phyloP scores from a whole-genome alignment of 768 basidiomycete species.

The Boletus rubropictus region DNA sequence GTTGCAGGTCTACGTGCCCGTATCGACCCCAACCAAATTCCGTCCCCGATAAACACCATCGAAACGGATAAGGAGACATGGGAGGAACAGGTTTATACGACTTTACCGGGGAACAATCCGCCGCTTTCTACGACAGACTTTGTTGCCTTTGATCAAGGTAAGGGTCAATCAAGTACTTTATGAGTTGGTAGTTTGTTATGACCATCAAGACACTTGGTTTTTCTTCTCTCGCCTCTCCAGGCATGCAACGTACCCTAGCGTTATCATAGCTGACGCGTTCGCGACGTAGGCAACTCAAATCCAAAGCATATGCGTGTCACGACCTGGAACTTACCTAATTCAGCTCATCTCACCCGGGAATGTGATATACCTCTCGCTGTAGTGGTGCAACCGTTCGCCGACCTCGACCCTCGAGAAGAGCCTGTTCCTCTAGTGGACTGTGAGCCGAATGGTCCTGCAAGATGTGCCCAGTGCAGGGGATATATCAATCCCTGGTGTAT shows the following conservation, averaged over 20 bases:
- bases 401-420: conserved; percentile 72
- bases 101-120: conserved; percentile 54
- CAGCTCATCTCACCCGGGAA: conserved; percentile 70
- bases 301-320: conserved; percentile 88
- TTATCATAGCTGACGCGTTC: conserved; percentile 13
- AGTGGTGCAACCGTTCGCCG: conserved; percentile 86
- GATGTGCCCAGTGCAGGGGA: conserved; percentile 79
- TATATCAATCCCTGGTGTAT: conserved; percentile 94
- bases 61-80: conserved; percentile 76
- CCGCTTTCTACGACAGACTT: conserved; percentile 88
- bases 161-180: conserved; percentile 3
- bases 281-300: conserved; percentile 68
- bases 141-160: conserved; percentile 87
- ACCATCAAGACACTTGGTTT: neutral
- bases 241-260: neutral
- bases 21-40: conserved; percentile 85
- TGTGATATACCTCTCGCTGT: conserved; percentile 83
- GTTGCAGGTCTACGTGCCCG: conserved; percentile 64
- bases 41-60: conserved; percentile 79
- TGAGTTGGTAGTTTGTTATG: neutral
- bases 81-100: conserved; percentile 65
- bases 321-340: conserved; percentile 82
- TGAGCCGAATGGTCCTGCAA: conserved; percentile 66
- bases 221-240: neutral
- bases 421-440: conserved; percentile 72